A percentile compares a stretch with the other conserved stretches of the same genome.
These are phyloP conservation scores for Cydonia oblonga DNA, from an alignment of 331 rosid species.

Conservation along the genomic window DNA sequence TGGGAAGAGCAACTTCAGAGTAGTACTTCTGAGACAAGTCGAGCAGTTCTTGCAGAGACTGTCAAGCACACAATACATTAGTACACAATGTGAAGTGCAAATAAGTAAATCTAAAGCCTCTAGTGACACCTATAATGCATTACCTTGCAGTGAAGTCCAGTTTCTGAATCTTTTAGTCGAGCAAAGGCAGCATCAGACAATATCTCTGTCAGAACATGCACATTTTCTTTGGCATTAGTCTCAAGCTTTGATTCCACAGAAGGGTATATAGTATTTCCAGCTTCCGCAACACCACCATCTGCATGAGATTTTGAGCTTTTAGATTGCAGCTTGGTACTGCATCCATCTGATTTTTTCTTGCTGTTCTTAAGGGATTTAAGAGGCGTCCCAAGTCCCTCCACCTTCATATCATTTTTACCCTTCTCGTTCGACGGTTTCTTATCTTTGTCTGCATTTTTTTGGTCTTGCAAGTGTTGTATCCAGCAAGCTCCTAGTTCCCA, in stretches of 20 bases:
- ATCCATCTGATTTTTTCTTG: slow-evolving; percentile 59
- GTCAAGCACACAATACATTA: slow-evolving; percentile 27
- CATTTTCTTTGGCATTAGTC: slow-evolving; percentile 57
- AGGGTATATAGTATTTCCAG: slow-evolving; percentile 33
- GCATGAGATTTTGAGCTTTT: slow-evolving; percentile 32
- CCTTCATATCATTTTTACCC: slow-evolving; percentile 75
- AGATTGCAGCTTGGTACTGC: slow-evolving; percentile 32
- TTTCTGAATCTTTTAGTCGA: slow-evolving; percentile 80
- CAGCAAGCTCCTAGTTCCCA: slow-evolving; percentile 99
- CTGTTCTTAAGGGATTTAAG: slow-evolving; percentile 78
- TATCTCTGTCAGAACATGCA: slow-evolving; percentile 50
- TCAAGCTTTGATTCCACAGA: slow-evolving; percentile 37
- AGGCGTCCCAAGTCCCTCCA: slow-evolving; percentile 94
- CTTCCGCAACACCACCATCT: slow-evolving; percentile 35
- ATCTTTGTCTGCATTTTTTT: slow-evolving; percentile 72
- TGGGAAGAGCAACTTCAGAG: slow-evolving; percentile 90
- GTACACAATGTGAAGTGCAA: slow-evolving; percentile 13
- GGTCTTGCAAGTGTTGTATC: slow-evolving; percentile 98
- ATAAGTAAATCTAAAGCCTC: slow-evolving; percentile 1
- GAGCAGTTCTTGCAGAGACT: slow-evolving; percentile 76
- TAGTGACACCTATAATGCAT: slow-evolving; percentile 11
- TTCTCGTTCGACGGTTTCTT: slow-evolving; percentile 60
- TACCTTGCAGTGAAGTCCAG: slow-evolving; percentile 96
- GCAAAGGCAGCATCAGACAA: slow-evolving; percentile 68
- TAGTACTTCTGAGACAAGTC: slow-evolving; percentile 72